phyloP scores from a whole-genome alignment of 345 rosid genomes.

The Heritiera fomes region DNA sequence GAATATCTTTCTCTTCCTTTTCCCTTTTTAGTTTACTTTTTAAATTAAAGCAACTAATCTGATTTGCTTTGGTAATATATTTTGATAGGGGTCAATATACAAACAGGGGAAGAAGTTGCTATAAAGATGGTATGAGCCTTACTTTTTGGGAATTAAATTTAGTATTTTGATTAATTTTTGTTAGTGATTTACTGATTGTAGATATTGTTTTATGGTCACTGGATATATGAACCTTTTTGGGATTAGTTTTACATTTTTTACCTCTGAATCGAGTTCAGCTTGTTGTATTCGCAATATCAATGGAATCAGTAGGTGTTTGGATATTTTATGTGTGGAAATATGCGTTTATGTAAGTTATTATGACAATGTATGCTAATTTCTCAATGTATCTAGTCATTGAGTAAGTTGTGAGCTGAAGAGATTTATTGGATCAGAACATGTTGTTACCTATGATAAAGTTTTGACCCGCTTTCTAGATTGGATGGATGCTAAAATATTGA shows the following conservation, averaged over 20 bases:
- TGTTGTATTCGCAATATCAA: not conserved
- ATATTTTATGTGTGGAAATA: not conserved
- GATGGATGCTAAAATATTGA: not conserved
- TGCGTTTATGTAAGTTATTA: not conserved
- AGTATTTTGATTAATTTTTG: not conserved
- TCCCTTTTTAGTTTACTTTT: not conserved
- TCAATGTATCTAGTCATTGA: not conserved
- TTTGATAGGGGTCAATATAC: slow-evolving; percentile 21
- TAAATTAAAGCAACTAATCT: not conserved
- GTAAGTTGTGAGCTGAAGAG: not conserved
- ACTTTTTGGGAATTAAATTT: not conserved
- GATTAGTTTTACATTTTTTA: slow-evolving; percentile 9
- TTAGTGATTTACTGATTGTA: not conserved
- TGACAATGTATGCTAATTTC: not conserved
- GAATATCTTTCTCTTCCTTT: slow-evolving; percentile 20
- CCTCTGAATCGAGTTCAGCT: not conserved
- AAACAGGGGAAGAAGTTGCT: slow-evolving; percentile 31
- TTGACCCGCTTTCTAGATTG: not conserved
- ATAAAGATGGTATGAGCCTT: slow-evolving; percentile 24
- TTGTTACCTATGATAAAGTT: not conserved
- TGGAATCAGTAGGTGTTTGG: not conserved
- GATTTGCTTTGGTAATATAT: not conserved
- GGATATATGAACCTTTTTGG: slow-evolving; percentile 4
- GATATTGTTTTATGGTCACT: not conserved
- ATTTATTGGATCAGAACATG: not conserved